phyloP scores from a whole-genome alignment of 352 stramenopile species.

The Globisporangium solare region DNA sequence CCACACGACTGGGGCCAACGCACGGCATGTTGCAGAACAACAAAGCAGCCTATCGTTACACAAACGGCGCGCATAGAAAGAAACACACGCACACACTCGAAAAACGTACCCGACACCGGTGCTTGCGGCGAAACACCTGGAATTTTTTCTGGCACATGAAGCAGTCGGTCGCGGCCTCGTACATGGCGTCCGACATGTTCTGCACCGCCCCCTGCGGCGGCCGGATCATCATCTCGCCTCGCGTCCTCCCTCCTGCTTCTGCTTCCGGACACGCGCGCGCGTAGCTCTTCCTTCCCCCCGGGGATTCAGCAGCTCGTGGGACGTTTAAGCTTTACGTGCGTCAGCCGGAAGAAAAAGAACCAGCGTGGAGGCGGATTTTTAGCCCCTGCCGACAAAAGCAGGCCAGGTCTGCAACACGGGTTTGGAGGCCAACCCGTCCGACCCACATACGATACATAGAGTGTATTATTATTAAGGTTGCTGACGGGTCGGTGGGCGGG shows the following conservation, averaged over 20 bases:
- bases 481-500: too few relatives aligned
- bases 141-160: slow-evolving; percentile 83
- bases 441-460: too few relatives aligned
- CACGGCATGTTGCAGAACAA: neutral
- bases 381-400: neutral
- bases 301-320: neutral
- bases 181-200: slow-evolving; percentile 38
- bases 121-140: slow-evolving; percentile 80
- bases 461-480: too few relatives aligned
- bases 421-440: too few relatives aligned
- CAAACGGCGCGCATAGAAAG: too few relatives aligned
- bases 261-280: neutral
- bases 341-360: slow-evolving; percentile 8
- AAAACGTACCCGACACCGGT: slow-evolving; percentile 61
- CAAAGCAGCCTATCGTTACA: too few relatives aligned
- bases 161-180: slow-evolving; percentile 62
- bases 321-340: slow-evolving; percentile 1
- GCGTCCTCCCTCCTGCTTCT: neutral
- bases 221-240: slow-evolving; percentile 13
- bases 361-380: slow-evolving; percentile 6
- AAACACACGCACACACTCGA: slow-evolving; percentile 11
- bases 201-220: slow-evolving; percentile 14
- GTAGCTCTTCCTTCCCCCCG: too few relatives aligned
- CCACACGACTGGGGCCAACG: slow-evolving; percentile 51
- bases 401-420: too few relatives aligned